These are phyloP conservation scores for Clausena lansium DNA, from an alignment of 345 rosid genomes.

Conservation along the genomic window DNA sequence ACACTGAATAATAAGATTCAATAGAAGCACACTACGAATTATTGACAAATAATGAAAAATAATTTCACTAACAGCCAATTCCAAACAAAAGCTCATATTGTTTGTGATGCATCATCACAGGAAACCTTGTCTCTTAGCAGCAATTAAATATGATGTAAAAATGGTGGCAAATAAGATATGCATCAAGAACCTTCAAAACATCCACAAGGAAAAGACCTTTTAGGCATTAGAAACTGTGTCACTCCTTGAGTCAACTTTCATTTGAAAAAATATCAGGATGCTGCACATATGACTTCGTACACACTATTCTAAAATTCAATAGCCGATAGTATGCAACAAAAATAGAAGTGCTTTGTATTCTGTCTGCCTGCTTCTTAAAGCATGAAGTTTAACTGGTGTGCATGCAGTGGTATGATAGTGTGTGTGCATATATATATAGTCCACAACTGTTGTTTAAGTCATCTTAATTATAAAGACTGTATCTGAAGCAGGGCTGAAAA, in stretches of 20 bases:
- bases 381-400: background rate
- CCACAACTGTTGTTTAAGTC: conserved; percentile 3
- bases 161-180: background rate
- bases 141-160: background rate
- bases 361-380: background rate
- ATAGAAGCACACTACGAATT: no score
- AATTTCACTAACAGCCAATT: background rate
- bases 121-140: background rate
- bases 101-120: background rate
- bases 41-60: background rate
- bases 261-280: background rate
- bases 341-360: background rate
- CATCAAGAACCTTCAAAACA: background rate
- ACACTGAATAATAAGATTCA: background rate
- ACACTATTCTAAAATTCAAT: no score
- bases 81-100: background rate
- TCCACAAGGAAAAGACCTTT: background rate
- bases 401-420: background rate
- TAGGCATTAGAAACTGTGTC: background rate
- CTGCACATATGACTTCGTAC: no score
- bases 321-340: background rate
- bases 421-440: background rate
- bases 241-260: background rate
- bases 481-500: conserved; percentile 2
- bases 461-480: conserved; percentile 1